Percentiles rank a stretch among this genome's conserved stretches.
phyloP scores from a whole-genome alignment of 2,329 filamentous ascomycete genomes.

The Colletotrichum higginsianum region DNA sequence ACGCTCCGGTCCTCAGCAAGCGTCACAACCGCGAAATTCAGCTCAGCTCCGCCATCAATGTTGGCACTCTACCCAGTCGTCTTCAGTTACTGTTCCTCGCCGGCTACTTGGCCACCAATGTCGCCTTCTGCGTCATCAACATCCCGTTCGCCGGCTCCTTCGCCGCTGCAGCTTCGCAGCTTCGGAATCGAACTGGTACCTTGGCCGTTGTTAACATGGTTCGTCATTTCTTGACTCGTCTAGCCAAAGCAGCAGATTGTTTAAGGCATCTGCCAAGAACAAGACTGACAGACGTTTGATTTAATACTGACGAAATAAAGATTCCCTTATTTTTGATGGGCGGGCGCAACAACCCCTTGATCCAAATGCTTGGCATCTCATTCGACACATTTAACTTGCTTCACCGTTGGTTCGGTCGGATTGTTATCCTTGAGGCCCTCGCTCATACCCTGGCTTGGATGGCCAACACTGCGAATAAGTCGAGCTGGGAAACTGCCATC shows the following conservation, averaged over 20 bases:
- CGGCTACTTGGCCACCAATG: constrained; percentile 74
- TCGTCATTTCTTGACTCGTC: constrained; percentile 24
- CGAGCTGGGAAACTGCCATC: constrained; percentile 66
- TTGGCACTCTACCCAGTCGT: constrained; percentile 76
- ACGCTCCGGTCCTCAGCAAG: constrained; percentile 75
- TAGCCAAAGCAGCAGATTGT: no score
- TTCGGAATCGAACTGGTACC: constrained; percentile 79
- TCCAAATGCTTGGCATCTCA: constrained; percentile 78
- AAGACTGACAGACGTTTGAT: not conserved
- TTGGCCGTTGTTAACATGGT: constrained; percentile 84
- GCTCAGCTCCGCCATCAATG: constrained; percentile 72
- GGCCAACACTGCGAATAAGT: constrained; percentile 55
- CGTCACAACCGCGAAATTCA: constrained; percentile 78
- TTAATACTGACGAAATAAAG: constrained; percentile 46
- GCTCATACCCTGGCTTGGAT: constrained; percentile 76
- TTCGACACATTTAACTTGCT: constrained; percentile 89
- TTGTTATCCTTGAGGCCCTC: constrained; percentile 79
- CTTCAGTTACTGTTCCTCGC: constrained; percentile 73
- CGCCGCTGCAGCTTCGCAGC: constrained; percentile 60
- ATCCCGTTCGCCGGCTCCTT: constrained; percentile 71
- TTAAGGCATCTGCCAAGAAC: not conserved
- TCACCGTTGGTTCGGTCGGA: constrained; percentile 85
- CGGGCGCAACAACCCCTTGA: constrained; percentile 84
- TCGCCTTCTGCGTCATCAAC: constrained; percentile 81
- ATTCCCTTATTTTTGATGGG: constrained; percentile 81